Evolutionary conservation across 805 yeast genomes (phyloP), one percentile per base, ranked within the genome.

Genomic region (Schwanniomyces sp.): DNA sequence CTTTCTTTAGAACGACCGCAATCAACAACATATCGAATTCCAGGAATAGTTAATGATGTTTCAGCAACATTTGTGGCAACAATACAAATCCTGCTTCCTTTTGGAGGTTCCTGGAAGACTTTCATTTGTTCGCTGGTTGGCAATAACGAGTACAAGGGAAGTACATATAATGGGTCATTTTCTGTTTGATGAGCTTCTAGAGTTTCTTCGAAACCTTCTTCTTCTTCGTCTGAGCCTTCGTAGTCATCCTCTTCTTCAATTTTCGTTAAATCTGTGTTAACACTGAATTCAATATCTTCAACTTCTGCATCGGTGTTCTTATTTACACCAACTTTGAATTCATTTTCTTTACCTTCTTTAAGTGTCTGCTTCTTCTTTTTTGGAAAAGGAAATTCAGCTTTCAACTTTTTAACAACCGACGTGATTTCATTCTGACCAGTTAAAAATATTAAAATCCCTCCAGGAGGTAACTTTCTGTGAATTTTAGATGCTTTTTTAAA

Each of bases 1-100:
- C 97, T 78, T 62, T 92, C 97, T 59, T 94, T 94, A 0, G 96
- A 79, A 52, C 98, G 80, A 21, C 99, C 99, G 67, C 95, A 82
- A 65, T 94, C 99, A 41, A 94, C 88, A 30, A 94, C 99, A 61
- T 94, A 94, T 48, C 95, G 75, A 34, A 95, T 88, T 8, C 96
- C 95, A 0, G 99, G 99, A 56, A 94, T 94, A 0, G 99, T 94
- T 62, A 94, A 77, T 1, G 97, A 91, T 0, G 99, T 94, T 65
- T 94, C 99, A 0, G 99, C 99, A 48, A 94, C 96, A 62, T 94
- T 94, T 1, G 99, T 94, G 5, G 99, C 96, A 28, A 94, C 89
- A 34, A 94, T 86, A 73, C 97, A 91, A 8, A 94, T 66, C 58
- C 99, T 77, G 36, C 91, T 79, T 4, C 96, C 96, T 24, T 72